Base-by-base conservation (phyloP, 1,284 basidiomycete genomes). In the Sanghuangporus baumii region DNA sequence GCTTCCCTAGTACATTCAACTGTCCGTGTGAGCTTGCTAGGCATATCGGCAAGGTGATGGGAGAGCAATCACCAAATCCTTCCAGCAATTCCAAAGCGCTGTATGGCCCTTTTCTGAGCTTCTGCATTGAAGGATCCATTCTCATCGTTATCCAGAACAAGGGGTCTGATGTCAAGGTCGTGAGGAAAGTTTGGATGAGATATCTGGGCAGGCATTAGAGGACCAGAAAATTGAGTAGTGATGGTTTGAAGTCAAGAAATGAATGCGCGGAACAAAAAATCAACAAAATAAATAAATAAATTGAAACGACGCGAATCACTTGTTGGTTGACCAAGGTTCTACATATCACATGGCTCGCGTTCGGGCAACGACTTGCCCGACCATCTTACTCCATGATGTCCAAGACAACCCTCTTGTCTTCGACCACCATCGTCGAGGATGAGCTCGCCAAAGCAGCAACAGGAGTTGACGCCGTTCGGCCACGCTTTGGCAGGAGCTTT, bases 401-500 rank as follows among this genome's bases (percentile, higher is more conserved):
- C 26, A 41, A 51, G 57, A n/a, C 50, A 48, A 46, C 36, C 26
- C 38, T 52, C 47, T 46, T 46, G 41, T 31, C 40, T 41, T 60
- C 55, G 12, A 51, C 57, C 56, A 57, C 46, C 52, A 31, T 55
- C 57, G 16, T 47, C 37, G 16, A 48, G 50, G 38, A 62, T 64
- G 67, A 88, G 88, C 85, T 72, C 83, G 61, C 73, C 73, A 16
- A 81, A 83, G 72, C 78, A 79, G 20, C 73, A 76, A 63, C 79
- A 88, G 69, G 55, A 62, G 38, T 78, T 98, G 59, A 96, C 95
- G 0, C 93, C 96, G 0, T 90, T 98, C 69, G 95, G 91, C 7
- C 88, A 93, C 70, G 96, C 96, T 4, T 80, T 99, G 59, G 94
- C 95, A 51, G 96, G 96, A 8, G 97, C 97, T 3, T 82, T 99